A percentile compares a stretch with the other conserved stretches of the same genome.
These are phyloP conservation scores for Salix dunnii DNA, from an alignment of 345 rosid species.

Conservation along the genomic window DNA sequence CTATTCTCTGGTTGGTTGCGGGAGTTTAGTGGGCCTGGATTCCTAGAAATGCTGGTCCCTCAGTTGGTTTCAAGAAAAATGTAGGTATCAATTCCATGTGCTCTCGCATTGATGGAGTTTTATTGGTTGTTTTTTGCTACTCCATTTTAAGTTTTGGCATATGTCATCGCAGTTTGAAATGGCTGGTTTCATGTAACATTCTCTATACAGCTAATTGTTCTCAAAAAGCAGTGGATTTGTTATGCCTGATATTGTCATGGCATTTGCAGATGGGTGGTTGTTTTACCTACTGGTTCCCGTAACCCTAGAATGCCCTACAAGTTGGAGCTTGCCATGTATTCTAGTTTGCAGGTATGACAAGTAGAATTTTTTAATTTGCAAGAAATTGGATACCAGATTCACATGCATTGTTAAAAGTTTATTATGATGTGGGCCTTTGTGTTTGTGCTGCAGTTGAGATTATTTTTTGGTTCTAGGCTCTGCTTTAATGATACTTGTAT, in stretches of 20 bases:
- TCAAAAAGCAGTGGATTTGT: neutral
- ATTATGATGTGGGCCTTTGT: neutral
- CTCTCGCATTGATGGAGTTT: constrained; percentile 6
- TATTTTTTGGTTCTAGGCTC: neutral
- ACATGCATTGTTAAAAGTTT: neutral
- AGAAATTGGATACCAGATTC: neutral
- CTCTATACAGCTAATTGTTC: neutral
- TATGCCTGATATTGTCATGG: constrained; percentile 7
- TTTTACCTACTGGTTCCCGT: constrained; percentile 81
- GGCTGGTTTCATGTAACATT: neutral
- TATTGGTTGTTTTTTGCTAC: neutral
- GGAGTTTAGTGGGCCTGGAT: constrained; percentile 79
- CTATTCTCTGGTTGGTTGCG: constrained; percentile 95
- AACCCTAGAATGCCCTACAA: constrained; percentile 63
- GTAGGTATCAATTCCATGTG: constrained; percentile 43
- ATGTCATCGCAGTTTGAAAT: neutral
- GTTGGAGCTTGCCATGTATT: constrained; percentile 83
- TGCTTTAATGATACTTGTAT: neutral
- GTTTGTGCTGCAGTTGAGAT: neutral
- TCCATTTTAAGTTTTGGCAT: neutral
- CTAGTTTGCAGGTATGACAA: constrained; percentile 57
- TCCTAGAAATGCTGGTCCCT: constrained; percentile 81
- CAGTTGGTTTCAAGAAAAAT: constrained; percentile 81
- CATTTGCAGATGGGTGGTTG: constrained; percentile 77
- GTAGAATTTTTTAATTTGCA: neutral